A percentile compares a stretch with the other conserved stretches of the same genome.
phyloP scores from a whole-genome alignment of 2,329 filamentous ascomycete genomes.

The Cercospora brassicicola region DNA sequence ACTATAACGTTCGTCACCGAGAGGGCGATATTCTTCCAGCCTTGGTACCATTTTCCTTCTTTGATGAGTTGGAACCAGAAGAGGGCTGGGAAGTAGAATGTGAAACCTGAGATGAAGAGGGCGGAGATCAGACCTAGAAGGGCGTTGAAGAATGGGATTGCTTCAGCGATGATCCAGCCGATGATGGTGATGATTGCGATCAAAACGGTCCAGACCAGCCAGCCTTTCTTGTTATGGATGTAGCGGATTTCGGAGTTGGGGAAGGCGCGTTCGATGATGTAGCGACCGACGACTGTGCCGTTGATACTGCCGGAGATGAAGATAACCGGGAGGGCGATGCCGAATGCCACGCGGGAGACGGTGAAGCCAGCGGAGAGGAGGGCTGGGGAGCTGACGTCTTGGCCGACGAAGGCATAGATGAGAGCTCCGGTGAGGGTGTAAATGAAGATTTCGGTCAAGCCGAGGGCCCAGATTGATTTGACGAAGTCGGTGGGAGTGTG shows the following conservation, averaged over 20 bases:
- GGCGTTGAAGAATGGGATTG: constrained; percentile 70
- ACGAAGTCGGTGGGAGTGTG: constrained; percentile 63
- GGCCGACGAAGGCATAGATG: constrained; percentile 67
- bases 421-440: constrained; percentile 67
- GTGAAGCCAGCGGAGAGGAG: constrained; percentile 60
- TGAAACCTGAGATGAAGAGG: constrained; percentile 68
- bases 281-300: constrained; percentile 52
- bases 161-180: constrained; percentile 69
- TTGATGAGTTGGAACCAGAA: constrained; percentile 50
- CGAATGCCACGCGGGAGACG: constrained; percentile 66
- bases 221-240: constrained; percentile 47
- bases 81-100: constrained; percentile 42
- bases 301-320: constrained; percentile 73
- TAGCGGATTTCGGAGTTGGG: constrained; percentile 54
- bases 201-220: constrained; percentile 61
- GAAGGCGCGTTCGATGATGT: constrained; percentile 66
- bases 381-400: constrained; percentile 63
- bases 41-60: constrained; percentile 50
- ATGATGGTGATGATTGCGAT: constrained; percentile 59
- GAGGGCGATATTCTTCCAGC: constrained; percentile 47
- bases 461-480: constrained; percentile 60
- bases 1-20: constrained; percentile 49
- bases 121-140: constrained; percentile 65
- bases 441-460: constrained; percentile 61
- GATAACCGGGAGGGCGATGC: constrained; percentile 70